These are phyloP conservation scores for Neoboletus brunneissimus DNA, from an alignment of 768 basidiomycete genomes.

Conservation along the genomic window DNA sequence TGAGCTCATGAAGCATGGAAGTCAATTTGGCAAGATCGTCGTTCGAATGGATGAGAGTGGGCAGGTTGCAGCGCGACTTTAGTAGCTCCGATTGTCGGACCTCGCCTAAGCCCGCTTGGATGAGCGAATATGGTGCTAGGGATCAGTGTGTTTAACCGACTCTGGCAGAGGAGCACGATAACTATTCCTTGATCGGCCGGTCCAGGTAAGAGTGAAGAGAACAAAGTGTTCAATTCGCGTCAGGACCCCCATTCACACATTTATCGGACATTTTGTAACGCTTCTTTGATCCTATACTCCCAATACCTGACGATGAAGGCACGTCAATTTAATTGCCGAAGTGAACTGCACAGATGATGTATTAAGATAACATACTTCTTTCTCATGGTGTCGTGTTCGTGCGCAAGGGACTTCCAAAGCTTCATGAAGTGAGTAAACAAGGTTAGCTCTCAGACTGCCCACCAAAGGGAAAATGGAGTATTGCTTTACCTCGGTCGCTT, in stretches of 20 bases:
- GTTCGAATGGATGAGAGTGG: conserved; percentile 39
- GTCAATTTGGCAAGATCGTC: conserved; percentile 79
- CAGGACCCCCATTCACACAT: conserved; percentile 9
- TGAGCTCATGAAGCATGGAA: conserved; percentile 56
- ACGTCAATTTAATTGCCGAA: conserved; percentile 27
- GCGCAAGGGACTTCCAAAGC: conserved; percentile 70
- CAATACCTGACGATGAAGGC: conserved; percentile 54
- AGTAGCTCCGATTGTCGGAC: conserved; percentile 1
- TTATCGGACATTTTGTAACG: conserved; percentile 27
- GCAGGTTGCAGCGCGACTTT: conserved; percentile 28
- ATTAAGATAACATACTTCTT: conserved; percentile 56
- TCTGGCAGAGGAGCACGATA: background rate
- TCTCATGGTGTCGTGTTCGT: conserved; percentile 69
- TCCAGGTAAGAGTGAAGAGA: background rate
- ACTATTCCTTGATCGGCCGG: background rate
- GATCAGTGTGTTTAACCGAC: background rate
- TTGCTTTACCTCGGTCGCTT: conserved; percentile 47
- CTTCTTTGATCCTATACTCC: conserved; percentile 68
- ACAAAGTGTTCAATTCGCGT: conserved; percentile 9
- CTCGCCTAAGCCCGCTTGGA: background rate
- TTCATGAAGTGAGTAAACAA: conserved; percentile 29
- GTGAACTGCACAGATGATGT: conserved; percentile 5
- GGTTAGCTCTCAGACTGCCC: conserved; percentile 5
- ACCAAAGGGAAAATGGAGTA: background rate
- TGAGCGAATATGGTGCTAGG: background rate